These are phyloP conservation scores for Hirschioporus abietinus DNA, from an alignment of 768 basidiomycete species.

Conservation along the genomic window DNA sequence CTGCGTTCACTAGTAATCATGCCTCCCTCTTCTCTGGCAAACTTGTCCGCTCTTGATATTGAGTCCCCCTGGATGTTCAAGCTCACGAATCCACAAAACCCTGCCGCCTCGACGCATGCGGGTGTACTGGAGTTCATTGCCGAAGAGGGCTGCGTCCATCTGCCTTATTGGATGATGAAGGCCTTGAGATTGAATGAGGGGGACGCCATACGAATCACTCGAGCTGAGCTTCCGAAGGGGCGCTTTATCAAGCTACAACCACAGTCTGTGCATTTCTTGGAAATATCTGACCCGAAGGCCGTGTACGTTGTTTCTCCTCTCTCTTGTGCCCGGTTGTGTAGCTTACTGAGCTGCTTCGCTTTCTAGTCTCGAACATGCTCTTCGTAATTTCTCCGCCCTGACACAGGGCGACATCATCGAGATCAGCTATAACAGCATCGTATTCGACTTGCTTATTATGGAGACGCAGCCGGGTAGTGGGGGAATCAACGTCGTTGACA, in stretches of 20 bases:
- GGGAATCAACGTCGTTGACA: constrained; percentile 88
- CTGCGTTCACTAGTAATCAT: constrained; percentile 68
- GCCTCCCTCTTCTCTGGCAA: constrained; percentile 92
- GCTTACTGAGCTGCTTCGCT: background rate
- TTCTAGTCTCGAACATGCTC: constrained; percentile 83
- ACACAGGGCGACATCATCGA: constrained; percentile 98
- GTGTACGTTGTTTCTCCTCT: constrained; percentile 56
- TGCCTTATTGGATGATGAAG: constrained; percentile 99
- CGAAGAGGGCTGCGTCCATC: constrained; percentile 89
- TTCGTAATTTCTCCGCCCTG: constrained; percentile 87
- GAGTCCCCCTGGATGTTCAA: constrained; percentile 96
- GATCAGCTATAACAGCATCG: constrained; percentile 93
- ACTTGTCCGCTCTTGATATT: constrained; percentile 81
- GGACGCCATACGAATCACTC: constrained; percentile 90
- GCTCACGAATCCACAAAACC: constrained; percentile 84
- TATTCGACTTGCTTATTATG: constrained; percentile 95
- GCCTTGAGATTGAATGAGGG: constrained; percentile 90
- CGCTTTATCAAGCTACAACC: constrained; percentile 97
- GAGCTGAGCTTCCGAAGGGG: constrained; percentile 84
- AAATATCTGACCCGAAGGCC: constrained; percentile 96
- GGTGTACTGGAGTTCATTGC: constrained; percentile 99
- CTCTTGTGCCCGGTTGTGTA: background rate
- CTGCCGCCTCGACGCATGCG: constrained; percentile 83
- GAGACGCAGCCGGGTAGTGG: constrained; percentile 82
- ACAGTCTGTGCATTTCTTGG: constrained; percentile 90